phyloP scores from a whole-genome alignment of 2,329 filamentous ascomycete genomes.

The Beauveria scarabaeidicola region DNA sequence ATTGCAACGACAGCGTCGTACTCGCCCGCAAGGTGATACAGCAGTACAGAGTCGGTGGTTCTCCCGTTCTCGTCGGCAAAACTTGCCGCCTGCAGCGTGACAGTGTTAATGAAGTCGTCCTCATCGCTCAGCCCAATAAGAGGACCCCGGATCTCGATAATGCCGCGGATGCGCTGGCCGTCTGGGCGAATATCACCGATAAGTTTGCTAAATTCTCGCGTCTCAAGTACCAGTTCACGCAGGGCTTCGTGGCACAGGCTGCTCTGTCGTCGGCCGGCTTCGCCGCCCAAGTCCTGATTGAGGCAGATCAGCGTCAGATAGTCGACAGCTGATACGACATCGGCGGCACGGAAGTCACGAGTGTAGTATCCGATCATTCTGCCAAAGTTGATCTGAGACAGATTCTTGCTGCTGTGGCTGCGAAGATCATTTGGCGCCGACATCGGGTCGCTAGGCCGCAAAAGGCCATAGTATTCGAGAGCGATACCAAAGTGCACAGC shows the following conservation, averaged over 20 bases:
- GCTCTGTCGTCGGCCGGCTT: constrained; percentile 67
- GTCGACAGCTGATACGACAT: constrained; percentile 83
- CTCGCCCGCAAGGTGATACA: constrained; percentile 91
- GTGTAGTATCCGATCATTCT: constrained; percentile 94
- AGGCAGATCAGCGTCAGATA: constrained; percentile 89
- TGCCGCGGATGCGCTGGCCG: constrained; percentile 74
- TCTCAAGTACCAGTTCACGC: constrained; percentile 91
- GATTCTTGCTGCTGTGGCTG: constrained; percentile 56
- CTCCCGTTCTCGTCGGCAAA: constrained; percentile 92
- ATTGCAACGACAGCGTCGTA: constrained; percentile 91
- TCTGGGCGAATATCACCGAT: constrained; percentile 86
- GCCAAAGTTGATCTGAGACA: constrained; percentile 86
- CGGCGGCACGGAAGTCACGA: constrained; percentile 83
- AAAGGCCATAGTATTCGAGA: constrained; percentile 78
- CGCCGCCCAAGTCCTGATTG: constrained; percentile 71
- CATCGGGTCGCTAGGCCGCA: constrained; percentile 77
- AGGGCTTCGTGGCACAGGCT: constrained; percentile 85
- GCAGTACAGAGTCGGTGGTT: constrained; percentile 83
- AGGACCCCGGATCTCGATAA: constrained; percentile 75
- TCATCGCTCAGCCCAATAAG: constrained; percentile 75
- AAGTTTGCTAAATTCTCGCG: constrained; percentile 86
- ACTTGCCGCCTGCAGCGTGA: constrained; percentile 84
- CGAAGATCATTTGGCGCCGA: constrained; percentile 63
- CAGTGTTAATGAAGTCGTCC: constrained; percentile 79
- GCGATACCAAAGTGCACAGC: constrained; percentile 92